Conservation (phyloP, 305 asterid genomes). For the Ruellia speciosa region DNA sequence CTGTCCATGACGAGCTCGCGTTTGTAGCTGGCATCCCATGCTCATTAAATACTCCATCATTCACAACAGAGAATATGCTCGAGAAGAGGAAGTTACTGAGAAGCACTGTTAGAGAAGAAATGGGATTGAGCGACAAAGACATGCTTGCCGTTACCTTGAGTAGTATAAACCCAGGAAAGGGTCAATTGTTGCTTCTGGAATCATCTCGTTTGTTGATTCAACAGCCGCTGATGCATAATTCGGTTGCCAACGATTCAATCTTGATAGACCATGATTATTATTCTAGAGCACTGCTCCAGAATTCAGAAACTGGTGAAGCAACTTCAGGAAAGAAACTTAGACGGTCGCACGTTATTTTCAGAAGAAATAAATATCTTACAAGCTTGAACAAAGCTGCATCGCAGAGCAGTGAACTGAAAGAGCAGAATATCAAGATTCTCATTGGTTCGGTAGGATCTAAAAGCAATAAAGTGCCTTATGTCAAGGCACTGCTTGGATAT, state of each 20-base stretch:
- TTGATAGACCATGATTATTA: slow-evolving; percentile 39
- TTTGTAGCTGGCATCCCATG: slow-evolving; percentile 80
- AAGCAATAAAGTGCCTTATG: slow-evolving; percentile 81
- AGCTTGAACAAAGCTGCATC: slow-evolving; percentile 34
- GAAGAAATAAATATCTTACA: slow-evolving; percentile 19
- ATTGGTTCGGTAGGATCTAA: slow-evolving; percentile 93
- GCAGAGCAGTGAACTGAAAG: slow-evolving; percentile 22
- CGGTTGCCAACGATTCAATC: slow-evolving; percentile 26
- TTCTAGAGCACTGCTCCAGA: slow-evolving; percentile 49
- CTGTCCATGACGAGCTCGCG: slow-evolving; percentile 89
- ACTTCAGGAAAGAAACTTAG: slow-evolving; percentile 14
- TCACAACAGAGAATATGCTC: slow-evolving; percentile 64
- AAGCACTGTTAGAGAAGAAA: slow-evolving; percentile 63
- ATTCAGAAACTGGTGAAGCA: slow-evolving; percentile 16
- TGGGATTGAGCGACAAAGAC: slow-evolving; percentile 74
- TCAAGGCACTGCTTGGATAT: slow-evolving; percentile 58
- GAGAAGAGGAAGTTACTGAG: slow-evolving; percentile 61
- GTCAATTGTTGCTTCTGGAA: slow-evolving; percentile 82
- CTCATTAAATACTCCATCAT: slow-evolving; percentile 72
- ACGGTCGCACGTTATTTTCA: slow-evolving; percentile 19
- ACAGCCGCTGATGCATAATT: slow-evolving; percentile 24
- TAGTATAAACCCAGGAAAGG: slow-evolving; percentile 96
- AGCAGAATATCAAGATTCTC: slow-evolving; percentile 56
- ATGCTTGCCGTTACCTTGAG: slow-evolving; percentile 72
- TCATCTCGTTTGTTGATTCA: slow-evolving; percentile 53